Conservation (phyloP, 1,284 basidiomycete genomes). For the Peniophora sp. region DNA sequence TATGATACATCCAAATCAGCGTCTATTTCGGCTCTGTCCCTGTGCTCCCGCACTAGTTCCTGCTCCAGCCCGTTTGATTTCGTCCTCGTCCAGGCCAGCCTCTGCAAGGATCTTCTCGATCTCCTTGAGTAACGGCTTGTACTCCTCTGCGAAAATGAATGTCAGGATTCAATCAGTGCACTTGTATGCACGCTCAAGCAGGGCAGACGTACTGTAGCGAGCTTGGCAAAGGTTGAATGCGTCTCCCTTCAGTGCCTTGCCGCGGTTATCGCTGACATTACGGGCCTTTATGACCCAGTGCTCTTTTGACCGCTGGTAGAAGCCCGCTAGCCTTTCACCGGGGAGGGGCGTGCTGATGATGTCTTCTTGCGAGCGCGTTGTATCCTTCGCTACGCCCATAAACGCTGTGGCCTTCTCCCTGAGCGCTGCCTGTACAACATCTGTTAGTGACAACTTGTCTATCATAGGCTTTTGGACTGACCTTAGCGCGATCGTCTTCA, state of each 20-base stretch:
- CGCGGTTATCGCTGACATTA: slow-evolving; percentile 53
- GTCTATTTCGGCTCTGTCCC: slow-evolving; percentile 41
- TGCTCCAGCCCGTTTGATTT: slow-evolving; percentile 50
- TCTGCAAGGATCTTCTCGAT: slow-evolving; percentile 82
- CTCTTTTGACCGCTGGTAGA: slow-evolving; percentile 78
- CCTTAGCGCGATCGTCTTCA: slow-evolving; percentile 17
- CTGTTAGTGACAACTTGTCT: no score
- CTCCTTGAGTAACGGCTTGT: slow-evolving; percentile 75
- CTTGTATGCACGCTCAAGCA: neutral
- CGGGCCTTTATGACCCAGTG: slow-evolving; percentile 80
- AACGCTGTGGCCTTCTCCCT: slow-evolving; percentile 61
- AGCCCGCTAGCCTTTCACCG: slow-evolving; percentile 81
- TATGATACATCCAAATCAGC: slow-evolving; percentile 26
- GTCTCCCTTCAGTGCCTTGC: slow-evolving; percentile 74
- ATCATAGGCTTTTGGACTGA: neutral
- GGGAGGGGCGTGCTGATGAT: slow-evolving; percentile 77
- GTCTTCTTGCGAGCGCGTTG: slow-evolving; percentile 62
- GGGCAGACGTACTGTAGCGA: slow-evolving; percentile 43
- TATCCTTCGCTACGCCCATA: slow-evolving; percentile 68
- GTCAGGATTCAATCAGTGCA: neutral
- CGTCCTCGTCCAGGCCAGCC: slow-evolving; percentile 83
- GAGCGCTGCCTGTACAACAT: slow-evolving; percentile 39
- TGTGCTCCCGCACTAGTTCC: slow-evolving; percentile 28
- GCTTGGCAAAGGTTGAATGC: slow-evolving; percentile 72
- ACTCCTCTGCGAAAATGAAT: slow-evolving; percentile 39